These are phyloP conservation scores for Fusarium globosum DNA, from an alignment of 2,329 filamentous ascomycete species.

Conservation along the genomic window DNA sequence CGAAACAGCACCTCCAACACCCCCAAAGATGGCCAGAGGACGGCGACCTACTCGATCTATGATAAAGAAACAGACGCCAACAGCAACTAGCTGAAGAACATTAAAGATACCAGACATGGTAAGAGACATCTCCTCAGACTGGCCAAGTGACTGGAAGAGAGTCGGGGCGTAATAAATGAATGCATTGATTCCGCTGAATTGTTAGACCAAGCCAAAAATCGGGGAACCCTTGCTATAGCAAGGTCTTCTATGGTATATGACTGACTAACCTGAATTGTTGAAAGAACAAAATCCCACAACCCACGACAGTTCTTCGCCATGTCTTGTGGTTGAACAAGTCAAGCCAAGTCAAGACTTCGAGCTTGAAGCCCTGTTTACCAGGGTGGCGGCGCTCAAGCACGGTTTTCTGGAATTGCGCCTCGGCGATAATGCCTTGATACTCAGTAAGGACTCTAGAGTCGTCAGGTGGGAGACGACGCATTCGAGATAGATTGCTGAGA, in stretches of 20 bases:
- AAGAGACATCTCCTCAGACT: slow-evolving; percentile 50
- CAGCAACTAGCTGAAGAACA: slow-evolving; percentile 57
- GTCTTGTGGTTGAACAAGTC: slow-evolving; percentile 60
- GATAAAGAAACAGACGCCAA: slow-evolving; percentile 38
- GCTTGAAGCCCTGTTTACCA: background rate
- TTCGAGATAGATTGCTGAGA: slow-evolving; percentile 63
- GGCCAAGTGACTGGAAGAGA: slow-evolving; percentile 55
- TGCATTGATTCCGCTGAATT: slow-evolving; percentile 61
- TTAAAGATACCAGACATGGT: slow-evolving; percentile 56
- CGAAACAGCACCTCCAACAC: slow-evolving; percentile 51
- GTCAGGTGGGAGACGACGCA: slow-evolving; percentile 67
- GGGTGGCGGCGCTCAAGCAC: slow-evolving; percentile 11
- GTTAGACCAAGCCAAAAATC: slow-evolving; percentile 49
- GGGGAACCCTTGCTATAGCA: too few relatives aligned
- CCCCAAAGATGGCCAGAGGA: slow-evolving; percentile 54
- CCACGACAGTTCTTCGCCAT: slow-evolving; percentile 64
- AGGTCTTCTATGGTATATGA: too few relatives aligned
- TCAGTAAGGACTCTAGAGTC: slow-evolving; percentile 71
- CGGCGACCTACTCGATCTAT: slow-evolving; percentile 25
- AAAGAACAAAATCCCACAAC: slow-evolving; percentile 53
- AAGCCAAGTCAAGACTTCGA: slow-evolving; percentile 59
- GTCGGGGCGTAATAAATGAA: slow-evolving; percentile 52
- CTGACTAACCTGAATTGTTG: slow-evolving; percentile 60
- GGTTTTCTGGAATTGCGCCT: slow-evolving; percentile 64
- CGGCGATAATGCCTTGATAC: slow-evolving; percentile 67